phyloP scores from a whole-genome alignment of 495 filamentous ascomycete genomes.

The Bacidia gigantensis region DNA sequence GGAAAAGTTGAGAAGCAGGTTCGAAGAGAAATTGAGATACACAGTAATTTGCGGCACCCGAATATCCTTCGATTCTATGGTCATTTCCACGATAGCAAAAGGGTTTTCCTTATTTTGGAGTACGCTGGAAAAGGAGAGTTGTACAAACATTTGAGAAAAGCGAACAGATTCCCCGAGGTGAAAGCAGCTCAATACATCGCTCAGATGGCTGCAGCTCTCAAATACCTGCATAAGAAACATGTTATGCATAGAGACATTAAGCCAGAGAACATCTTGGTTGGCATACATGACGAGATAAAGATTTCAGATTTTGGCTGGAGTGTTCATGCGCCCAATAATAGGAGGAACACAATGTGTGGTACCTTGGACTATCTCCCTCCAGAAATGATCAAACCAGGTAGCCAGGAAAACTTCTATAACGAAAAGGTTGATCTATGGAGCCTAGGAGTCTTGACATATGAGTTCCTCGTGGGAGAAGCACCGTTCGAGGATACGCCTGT shows the following conservation, averaged over 20 bases:
- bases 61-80: slow-evolving; percentile 91
- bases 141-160: slow-evolving; percentile 88
- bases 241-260: slow-evolving; percentile 99
- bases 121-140: slow-evolving; percentile 92
- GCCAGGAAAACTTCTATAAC: slow-evolving; percentile 70
- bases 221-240: slow-evolving; percentile 92
- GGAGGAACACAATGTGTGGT: slow-evolving; percentile 89
- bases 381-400: slow-evolving; percentile 82
- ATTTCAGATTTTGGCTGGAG: slow-evolving; percentile 98
- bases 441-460: slow-evolving; percentile 87
- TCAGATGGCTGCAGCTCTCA: slow-evolving; percentile 92
- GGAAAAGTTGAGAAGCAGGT: slow-evolving; percentile 95
- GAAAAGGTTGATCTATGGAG: slow-evolving; percentile 97
- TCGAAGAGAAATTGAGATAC: slow-evolving; percentile 93
- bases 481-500: slow-evolving; percentile 92
- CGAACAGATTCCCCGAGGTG: slow-evolving; percentile 84
- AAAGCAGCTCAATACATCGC: slow-evolving; percentile 94
- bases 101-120: slow-evolving; percentile 91
- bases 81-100: slow-evolving; percentile 93
- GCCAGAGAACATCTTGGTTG: slow-evolving; percentile 95
- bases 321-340: slow-evolving; percentile 91
- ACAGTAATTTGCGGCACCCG: slow-evolving; percentile 88
- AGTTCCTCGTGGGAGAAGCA: slow-evolving; percentile 90
- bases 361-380: slow-evolving; percentile 95
- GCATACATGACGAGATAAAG: slow-evolving; percentile 96